These are phyloP conservation scores for Lentinula raphanica DNA, from an alignment of 768 basidiomycete genomes.

Conservation along the genomic window DNA sequence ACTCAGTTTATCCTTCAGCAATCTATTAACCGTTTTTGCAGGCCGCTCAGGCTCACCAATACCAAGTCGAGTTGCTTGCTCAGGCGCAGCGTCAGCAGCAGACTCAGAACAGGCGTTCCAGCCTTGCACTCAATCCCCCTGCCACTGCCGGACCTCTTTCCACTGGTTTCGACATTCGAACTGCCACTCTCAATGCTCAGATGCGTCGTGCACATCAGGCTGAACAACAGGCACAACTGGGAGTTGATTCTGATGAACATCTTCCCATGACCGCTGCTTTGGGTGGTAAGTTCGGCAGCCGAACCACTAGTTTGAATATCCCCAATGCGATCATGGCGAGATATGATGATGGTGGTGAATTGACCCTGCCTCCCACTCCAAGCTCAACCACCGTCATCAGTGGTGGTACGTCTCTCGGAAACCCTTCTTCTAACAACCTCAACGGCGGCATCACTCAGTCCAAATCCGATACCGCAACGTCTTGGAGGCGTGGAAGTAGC, in stretches of 20 bases:
- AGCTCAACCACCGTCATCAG: slow-evolving; percentile 64
- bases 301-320: slow-evolving; percentile 35
- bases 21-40: slow-evolving; percentile 21
- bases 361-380: slow-evolving; percentile 49
- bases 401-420: slow-evolving; percentile 67
- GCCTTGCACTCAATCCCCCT: slow-evolving; percentile 47
- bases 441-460: slow-evolving; percentile 43
- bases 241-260: slow-evolving; percentile 48
- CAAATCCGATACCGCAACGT: slow-evolving; percentile 74
- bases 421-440: slow-evolving; percentile 36
- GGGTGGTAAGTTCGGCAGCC: slow-evolving; percentile 71
- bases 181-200: slow-evolving; percentile 49
- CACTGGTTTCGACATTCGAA: slow-evolving; percentile 60
- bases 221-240: slow-evolving; percentile 60
- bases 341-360: slow-evolving; percentile 37
- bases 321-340: slow-evolving; percentile 24
- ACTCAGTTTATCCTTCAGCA: not conserved
- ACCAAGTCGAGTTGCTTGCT: slow-evolving; percentile 67
- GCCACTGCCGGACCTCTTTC: slow-evolving; percentile 70
- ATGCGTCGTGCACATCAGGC: slow-evolving; percentile 66
- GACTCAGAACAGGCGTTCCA: slow-evolving; percentile 41
- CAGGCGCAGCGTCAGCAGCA: slow-evolving; percentile 47
- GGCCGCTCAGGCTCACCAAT: slow-evolving; percentile 71
- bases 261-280: slow-evolving; percentile 79
- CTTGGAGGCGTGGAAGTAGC: slow-evolving; percentile 68